Conservation (phyloP, 2,329 filamentous ascomycete genomes). For the Davidsoniella virescens region DNA sequence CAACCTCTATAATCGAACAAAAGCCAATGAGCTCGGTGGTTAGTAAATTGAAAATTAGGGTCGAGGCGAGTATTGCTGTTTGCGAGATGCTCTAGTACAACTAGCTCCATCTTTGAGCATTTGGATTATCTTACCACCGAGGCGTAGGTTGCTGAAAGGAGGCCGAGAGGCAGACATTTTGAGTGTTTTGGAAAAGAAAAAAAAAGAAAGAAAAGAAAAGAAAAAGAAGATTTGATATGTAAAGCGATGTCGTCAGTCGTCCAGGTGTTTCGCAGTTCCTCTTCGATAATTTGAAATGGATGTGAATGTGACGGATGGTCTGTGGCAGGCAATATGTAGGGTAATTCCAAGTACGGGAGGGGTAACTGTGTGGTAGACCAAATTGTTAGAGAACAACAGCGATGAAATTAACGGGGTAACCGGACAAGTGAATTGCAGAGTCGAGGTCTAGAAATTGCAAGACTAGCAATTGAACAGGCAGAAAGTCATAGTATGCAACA, state of each 20-base stretch:
- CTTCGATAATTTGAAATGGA: slow-evolving; percentile 1
- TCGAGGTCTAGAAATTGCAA: not conserved
- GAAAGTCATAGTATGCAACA: not conserved
- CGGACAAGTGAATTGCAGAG: slow-evolving; percentile 6
- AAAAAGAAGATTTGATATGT: not conserved
- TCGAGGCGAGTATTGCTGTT: not conserved
- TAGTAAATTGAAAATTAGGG: not conserved
- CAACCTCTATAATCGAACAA: slow-evolving; percentile 51
- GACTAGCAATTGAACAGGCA: not conserved
- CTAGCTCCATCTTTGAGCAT: not conserved
- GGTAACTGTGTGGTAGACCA: slow-evolving; percentile 11
- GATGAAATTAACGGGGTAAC: slow-evolving; percentile 12
- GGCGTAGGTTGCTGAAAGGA: slow-evolving; percentile 73
- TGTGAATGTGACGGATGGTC: slow-evolving; percentile 1
- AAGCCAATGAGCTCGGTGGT: slow-evolving; percentile 8
- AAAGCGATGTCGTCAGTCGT: not conserved
- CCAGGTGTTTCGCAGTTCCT: too few relatives aligned
- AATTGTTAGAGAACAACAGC: slow-evolving; percentile 7
- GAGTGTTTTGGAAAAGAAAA: not conserved
- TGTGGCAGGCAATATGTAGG: slow-evolving; percentile 7
- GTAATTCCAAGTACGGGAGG: slow-evolving; percentile 10
- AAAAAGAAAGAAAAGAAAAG: not conserved
- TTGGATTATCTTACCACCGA: slow-evolving; percentile 65
- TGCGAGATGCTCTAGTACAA: not conserved
- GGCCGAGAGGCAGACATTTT: slow-evolving; percentile 36